Evolutionary conservation across 805 yeast species (phyloP).

Genomic region (Danielia oregonensis): DNA sequence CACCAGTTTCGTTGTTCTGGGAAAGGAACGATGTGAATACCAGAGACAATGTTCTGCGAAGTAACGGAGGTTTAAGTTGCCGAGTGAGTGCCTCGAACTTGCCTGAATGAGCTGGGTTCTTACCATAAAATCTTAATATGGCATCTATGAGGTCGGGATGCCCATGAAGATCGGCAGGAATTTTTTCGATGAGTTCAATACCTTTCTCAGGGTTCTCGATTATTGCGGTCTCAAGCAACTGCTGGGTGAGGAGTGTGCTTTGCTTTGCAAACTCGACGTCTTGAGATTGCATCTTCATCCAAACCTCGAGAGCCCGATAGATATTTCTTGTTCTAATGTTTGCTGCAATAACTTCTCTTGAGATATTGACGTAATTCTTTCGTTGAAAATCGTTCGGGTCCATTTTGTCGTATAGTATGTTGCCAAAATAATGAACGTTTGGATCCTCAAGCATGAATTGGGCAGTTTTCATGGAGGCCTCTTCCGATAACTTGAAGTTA

Average conservation of each 20-base stretch:
- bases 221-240: slow-evolving; percentile 1
- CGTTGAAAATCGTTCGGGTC: not conserved
- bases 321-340: slow-evolving; percentile 14
- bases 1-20: slow-evolving; percentile 24
- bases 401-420: slow-evolving; percentile 12
- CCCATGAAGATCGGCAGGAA: slow-evolving; percentile 5
- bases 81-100: slow-evolving; percentile 20
- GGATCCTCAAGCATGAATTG: slow-evolving; percentile 6
- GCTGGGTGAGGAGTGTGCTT: slow-evolving; percentile 1
- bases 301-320: slow-evolving; percentile 14
- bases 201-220: not conserved
- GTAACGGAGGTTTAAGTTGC: slow-evolving; percentile 26
- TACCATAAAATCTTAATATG: slow-evolving; percentile 18
- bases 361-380: not conserved
- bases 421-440: slow-evolving; percentile 16
- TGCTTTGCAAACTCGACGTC: slow-evolving; percentile 4
- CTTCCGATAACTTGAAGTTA: not conserved
- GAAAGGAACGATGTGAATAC: slow-evolving; percentile 27
- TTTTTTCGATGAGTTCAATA: slow-evolving; percentile 1
- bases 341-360: slow-evolving; percentile 6
- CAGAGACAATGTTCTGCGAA: slow-evolving; percentile 29
- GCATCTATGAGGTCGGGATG: slow-evolving; percentile 11
- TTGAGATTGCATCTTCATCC: slow-evolving; percentile 8
- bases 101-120: slow-evolving; percentile 1
- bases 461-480: slow-evolving; percentile 4